Evolutionary conservation across 2,329 filamentous ascomycete genomes (phyloP).

Genomic region (Epicoccum sorghinum): DNA sequence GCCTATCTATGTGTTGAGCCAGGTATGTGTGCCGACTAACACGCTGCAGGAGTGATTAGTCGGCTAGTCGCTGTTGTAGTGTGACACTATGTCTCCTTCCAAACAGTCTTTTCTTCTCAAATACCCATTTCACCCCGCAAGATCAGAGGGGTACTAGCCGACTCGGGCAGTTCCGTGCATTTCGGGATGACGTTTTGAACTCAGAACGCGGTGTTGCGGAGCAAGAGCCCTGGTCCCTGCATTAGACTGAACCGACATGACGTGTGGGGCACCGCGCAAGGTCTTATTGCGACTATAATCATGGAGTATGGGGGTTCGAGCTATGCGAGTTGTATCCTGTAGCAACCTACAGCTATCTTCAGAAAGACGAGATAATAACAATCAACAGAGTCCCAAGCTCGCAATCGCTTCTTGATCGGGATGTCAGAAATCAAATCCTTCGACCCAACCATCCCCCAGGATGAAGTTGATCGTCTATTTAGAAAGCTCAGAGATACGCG

Average conservation of each 20-base stretch:
- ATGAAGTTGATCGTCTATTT: slow-evolving; percentile 46
- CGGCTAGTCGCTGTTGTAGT: too few relatives aligned
- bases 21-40: too few relatives aligned
- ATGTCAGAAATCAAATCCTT: slow-evolving; percentile 38
- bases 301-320: slow-evolving; percentile 2
- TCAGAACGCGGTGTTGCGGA: slow-evolving; percentile 3
- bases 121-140: neutral
- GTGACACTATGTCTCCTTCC: too few relatives aligned
- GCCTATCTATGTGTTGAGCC: too few relatives aligned
- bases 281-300: slow-evolving; percentile 3
- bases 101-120: too few relatives aligned
- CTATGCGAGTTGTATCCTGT: too few relatives aligned
- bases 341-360: slow-evolving; percentile 8
- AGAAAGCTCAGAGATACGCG: slow-evolving; percentile 45
- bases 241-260: slow-evolving; percentile 2
- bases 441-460: slow-evolving; percentile 40
- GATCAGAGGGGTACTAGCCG: neutral
- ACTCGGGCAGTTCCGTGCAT: neutral
- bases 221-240: slow-evolving; percentile 6
- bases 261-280: slow-evolving; percentile 3
- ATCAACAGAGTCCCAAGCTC: too few relatives aligned
- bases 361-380: too few relatives aligned
- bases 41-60: too few relatives aligned
- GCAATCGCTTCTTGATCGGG: too few relatives aligned
- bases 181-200: slow-evolving; percentile 1